phyloP scores from a whole-genome alignment of 805 yeast species.

The Kuraishia floccosa region DNA sequence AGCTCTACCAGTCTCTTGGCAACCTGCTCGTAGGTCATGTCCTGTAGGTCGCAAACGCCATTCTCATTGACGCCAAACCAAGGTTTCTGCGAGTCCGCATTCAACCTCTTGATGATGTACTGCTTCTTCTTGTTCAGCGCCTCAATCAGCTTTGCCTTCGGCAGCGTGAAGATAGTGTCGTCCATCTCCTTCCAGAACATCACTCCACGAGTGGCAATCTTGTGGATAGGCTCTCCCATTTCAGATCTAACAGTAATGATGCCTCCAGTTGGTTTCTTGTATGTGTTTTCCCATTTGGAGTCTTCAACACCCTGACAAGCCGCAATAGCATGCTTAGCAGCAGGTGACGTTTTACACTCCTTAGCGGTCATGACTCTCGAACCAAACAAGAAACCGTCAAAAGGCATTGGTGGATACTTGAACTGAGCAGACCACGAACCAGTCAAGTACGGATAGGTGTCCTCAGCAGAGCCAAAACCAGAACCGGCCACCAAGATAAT shows the following conservation, averaged over 20 bases:
- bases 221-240: constrained; percentile 99
- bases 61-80: constrained; percentile 82
- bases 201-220: constrained; percentile 97
- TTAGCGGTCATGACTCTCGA: constrained; percentile 96
- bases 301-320: constrained; percentile 87
- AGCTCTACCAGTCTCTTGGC: constrained; percentile 80
- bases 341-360: constrained; percentile 91
- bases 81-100: constrained; percentile 94
- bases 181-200: constrained; percentile 96
- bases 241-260: constrained; percentile 92
- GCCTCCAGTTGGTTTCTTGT: constrained; percentile 95
- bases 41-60: constrained; percentile 83
- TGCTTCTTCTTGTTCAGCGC: constrained; percentile 77
- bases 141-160: constrained; percentile 77
- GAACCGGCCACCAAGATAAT: constrained; percentile 93
- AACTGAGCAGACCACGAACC: constrained; percentile 90
- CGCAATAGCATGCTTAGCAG: constrained; percentile 87
- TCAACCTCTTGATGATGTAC: constrained; percentile 73
- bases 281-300: constrained; percentile 84
- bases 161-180: constrained; percentile 82
- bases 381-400: constrained; percentile 93
- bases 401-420: constrained; percentile 97
- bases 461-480: constrained; percentile 95
- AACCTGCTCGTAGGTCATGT: constrained; percentile 92
- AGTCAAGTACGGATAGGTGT: constrained; percentile 93